Evolutionary conservation across 176 grass and related monocot species (phyloP).

Genomic region (sorghum (Sorghum bicolor)): Sorghum_bicolor_NCBIv3 NC_012873.2:997001-997500

Average conservation of each 20-base stretch:
- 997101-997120: constrained; percentile 98
- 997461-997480: background rate
- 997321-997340: background rate
- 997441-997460: background rate
- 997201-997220: background rate
- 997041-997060: background rate
- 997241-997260: background rate
- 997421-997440: background rate
- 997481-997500: background rate
- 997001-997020: background rate
- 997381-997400: constrained; percentile 1
- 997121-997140: constrained; percentile 87
- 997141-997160: constrained; percentile 56
- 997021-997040: background rate
- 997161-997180: constrained; percentile 91
- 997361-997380: background rate
- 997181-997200: constrained; percentile 82
- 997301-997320: background rate
- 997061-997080: constrained; percentile 12
- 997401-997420: background rate
- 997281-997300: background rate
- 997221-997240: background rate
- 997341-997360: background rate
- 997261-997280: background rate
- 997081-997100: constrained; percentile 56